Evolutionary conservation across 2,329 filamentous ascomycete species (phyloP), one percentile per base, ranked within the genome.

Genomic region (Scedosporium minutisporum): DNA sequence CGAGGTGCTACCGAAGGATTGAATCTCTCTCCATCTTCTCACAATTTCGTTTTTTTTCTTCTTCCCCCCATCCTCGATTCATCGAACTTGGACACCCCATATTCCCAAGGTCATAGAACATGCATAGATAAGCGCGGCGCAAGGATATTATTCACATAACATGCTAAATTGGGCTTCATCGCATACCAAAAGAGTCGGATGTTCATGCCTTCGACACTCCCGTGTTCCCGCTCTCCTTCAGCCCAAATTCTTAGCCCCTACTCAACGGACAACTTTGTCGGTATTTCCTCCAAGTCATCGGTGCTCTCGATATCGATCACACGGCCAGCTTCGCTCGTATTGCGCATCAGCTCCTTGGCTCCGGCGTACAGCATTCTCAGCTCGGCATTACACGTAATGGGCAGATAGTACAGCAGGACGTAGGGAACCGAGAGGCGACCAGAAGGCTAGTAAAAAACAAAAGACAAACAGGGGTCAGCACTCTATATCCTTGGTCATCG

Each of bases 291-390:
- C 68, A 97, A 72, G 62, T 97, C 93, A 62, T 96, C 91, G 3
- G 84, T 82, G 21, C 84, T 87, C 68, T 90, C 86, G 58, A 97
- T 86, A 74, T 97, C 93, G 65, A 99, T 84, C 27, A 97, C 88
- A 68, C 85, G 86, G 62, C 89, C 88, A n/a, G 92, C 93, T 77
- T 97, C 92, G 64, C 90, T 90, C 62, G 91, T 96, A 71, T 91
- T 96, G 66, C 93, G 86, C 88, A 97, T 92, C 74, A 97, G 77
- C 78, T 99, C 95, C 76, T 97, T 96, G 53, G 95, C 95, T 46
- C 93, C 90, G 33, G 95, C 95, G 74, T 97, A 99, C 72, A 95
- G 79, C 95, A 97, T 97, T 68, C 91, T 86, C 71, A 89, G 80
- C 71, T 93, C 90, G 67, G 83, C 85, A 73, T 96, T 97, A 77